A percentile compares a stretch with the other conserved stretches of the same genome.
Evolutionary conservation across 495 filamentous ascomycete genomes (phyloP).

Genomic region (Hypomontagnella submonticulosa): DNA sequence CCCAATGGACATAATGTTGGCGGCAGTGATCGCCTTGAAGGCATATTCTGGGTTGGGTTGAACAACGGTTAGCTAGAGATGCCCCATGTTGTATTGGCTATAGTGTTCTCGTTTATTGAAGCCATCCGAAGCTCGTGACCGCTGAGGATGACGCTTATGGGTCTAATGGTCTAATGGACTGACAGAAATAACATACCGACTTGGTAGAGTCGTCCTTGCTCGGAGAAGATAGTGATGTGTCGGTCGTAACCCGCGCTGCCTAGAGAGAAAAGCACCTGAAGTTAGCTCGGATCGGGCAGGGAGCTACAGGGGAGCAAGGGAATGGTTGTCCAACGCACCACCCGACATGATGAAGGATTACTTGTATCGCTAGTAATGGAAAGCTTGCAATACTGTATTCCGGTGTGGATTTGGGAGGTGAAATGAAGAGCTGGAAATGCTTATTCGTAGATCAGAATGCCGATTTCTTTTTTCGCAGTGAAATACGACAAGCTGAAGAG

Average conservation of each 20-base stretch:
- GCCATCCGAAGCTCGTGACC: slow-evolving; percentile 1
- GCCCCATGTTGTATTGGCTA: not conserved
- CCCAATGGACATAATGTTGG: slow-evolving; percentile 97
- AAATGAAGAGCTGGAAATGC: slow-evolving; percentile 3
- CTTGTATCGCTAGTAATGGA: slow-evolving; percentile 23
- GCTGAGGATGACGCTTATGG: slow-evolving; percentile 13
- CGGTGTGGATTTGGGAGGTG: slow-evolving; percentile 4
- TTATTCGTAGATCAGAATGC: slow-evolving; percentile 9
- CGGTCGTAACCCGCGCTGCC: slow-evolving; percentile 96
- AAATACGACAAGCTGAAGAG: slow-evolving; percentile 8
- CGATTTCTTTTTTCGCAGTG: slow-evolving; percentile 4
- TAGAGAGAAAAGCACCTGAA: slow-evolving; percentile 52
- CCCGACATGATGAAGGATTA: slow-evolving; percentile 58
- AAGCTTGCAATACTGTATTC: slow-evolving; percentile 13
- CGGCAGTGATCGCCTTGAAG: slow-evolving; percentile 99
- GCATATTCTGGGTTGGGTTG: slow-evolving; percentile 95
- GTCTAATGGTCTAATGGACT: too few relatives aligned
- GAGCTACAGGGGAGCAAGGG: slow-evolving; percentile 35
- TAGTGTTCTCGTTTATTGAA: not conserved
- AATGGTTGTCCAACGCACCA: slow-evolving; percentile 35
- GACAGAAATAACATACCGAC: slow-evolving; percentile 77
- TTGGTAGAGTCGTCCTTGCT: slow-evolving; percentile 98
- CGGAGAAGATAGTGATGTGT: slow-evolving; percentile 99
- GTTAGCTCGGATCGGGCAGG: slow-evolving; percentile 31
- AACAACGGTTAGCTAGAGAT: slow-evolving; percentile 46